Evolutionary conservation across 192 early-diverging fungal species (phyloP).

Genomic region (Ambispora gerdemannii): DNA sequence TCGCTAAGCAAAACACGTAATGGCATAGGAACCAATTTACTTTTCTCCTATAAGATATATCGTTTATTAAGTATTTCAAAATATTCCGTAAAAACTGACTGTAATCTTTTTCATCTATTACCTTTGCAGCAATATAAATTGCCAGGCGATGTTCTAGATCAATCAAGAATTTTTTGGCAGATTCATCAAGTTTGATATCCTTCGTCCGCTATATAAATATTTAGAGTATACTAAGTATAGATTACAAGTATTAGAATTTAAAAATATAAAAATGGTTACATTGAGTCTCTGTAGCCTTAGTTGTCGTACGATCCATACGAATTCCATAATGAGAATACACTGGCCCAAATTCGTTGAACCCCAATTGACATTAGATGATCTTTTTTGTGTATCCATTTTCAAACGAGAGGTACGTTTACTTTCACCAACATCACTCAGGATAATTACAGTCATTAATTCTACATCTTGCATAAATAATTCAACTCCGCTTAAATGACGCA

Average conservation of each 20-base stretch:
- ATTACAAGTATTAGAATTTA: background rate
- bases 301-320: conserved; percentile 46
- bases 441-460: conserved; percentile 53
- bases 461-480: conserved; percentile 56
- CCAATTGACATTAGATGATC: conserved; percentile 30
- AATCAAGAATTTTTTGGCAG: conserved; percentile 56
- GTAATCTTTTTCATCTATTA: no score
- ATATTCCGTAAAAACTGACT: no score
- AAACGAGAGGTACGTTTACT: background rate
- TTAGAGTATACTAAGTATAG: background rate
- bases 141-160: conserved; percentile 52
- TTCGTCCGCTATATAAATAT: conserved; percentile 8
- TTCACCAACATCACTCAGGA: conserved; percentile 51
- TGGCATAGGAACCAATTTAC: conserved; percentile 45
- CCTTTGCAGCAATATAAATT: conserved; percentile 46
- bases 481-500: conserved; percentile 45
- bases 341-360: conserved; percentile 55
- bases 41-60: conserved; percentile 40
- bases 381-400: conserved; percentile 12
- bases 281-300: conserved; percentile 22
- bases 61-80: no score
- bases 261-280: background rate
- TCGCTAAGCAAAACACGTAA: conserved; percentile 48
- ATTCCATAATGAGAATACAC: conserved; percentile 49
- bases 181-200: conserved; percentile 44